Evolutionary conservation across 352 stramenopile species (phyloP), one percentile per base, ranked within the genome.

Genomic region (Globisporangium yorkense): DNA sequence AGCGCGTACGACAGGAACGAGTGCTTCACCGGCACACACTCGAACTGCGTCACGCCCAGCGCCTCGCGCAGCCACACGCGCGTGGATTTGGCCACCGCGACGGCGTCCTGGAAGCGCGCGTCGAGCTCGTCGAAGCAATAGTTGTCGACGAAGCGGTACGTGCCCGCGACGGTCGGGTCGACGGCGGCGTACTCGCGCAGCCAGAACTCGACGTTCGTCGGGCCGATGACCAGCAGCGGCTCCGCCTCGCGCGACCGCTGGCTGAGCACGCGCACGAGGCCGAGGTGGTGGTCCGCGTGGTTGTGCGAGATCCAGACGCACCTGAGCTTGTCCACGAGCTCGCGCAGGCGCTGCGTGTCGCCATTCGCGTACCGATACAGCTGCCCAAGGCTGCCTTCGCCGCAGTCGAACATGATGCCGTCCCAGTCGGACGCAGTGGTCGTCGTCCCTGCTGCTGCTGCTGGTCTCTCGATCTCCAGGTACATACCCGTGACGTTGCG

Each of bases 251-350:
- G 44, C 31, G 69, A 64, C 5, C 93, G 81, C 56, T 89, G 70
- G 7, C 80, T 89, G 24, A 99, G 61, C 37, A 99, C 65, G 1
- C 88, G 79, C 44, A 98, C 66, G 35, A 98, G 69, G 35, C 97
- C 97, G 29, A 99, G 81, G 68, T 99, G 94, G 59, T 99, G 97
- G 67, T 99, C 97, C 0, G 96, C 96, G 69, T 99, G 97, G 53
- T 97, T 97, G 74, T 99, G 97, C 20, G 93, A 98, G 56, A 99
- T 96, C 94, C 94, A 99, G 51, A 98, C 82, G 57, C 94, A 96
- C 53, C 94, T 84, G 37, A 98, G 66, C 33, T 78, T 63, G 66
- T 73, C 66, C 9, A 94, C 66, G 31, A 88, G 87, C 21, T 73
- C 67, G 10, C 70, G 67, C 21, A 92, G 55, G 18, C 67, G 66